Percentiles rank a stretch among this genome's conserved stretches.
Conservation (phyloP, 306 rosid species). For the Cicer bijugum region DNA sequence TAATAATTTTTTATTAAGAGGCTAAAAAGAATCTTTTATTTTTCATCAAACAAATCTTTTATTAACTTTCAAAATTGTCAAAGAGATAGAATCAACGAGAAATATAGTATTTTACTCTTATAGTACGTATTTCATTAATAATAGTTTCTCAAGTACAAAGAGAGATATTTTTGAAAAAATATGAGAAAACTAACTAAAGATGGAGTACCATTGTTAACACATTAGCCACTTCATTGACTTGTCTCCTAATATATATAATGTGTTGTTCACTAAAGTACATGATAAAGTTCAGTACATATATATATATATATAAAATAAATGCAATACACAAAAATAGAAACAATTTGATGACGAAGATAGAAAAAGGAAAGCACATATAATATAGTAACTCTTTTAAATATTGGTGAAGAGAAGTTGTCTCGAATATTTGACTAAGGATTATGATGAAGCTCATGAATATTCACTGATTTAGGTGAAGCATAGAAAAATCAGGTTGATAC, state of each 20-base stretch:
- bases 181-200: too few relatives aligned
- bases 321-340: constrained; percentile 49
- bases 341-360: constrained; percentile 38
- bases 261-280: constrained; percentile 36
- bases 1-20: neutral
- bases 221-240: too few relatives aligned
- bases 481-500: constrained; percentile 44
- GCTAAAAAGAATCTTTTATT: too few relatives aligned
- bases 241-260: neutral
- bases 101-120: too few relatives aligned
- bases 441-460: constrained; percentile 53
- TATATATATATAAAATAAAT: constrained; percentile 47
- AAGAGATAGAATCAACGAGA: too few relatives aligned
- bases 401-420: constrained; percentile 46
- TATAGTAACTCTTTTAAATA: constrained; percentile 30
- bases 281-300: constrained; percentile 34
- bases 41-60: too few relatives aligned
- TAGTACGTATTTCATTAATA: too few relatives aligned
- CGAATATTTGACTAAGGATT: constrained; percentile 40
- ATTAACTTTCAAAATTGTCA: too few relatives aligned
- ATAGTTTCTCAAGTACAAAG: too few relatives aligned
- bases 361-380: constrained; percentile 41
- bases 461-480: constrained; percentile 50
- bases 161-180: too few relatives aligned
- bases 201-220: too few relatives aligned